Conservation (phyloP, 116 monocot genomes). For the Papilionanthe hybrid region DNA sequence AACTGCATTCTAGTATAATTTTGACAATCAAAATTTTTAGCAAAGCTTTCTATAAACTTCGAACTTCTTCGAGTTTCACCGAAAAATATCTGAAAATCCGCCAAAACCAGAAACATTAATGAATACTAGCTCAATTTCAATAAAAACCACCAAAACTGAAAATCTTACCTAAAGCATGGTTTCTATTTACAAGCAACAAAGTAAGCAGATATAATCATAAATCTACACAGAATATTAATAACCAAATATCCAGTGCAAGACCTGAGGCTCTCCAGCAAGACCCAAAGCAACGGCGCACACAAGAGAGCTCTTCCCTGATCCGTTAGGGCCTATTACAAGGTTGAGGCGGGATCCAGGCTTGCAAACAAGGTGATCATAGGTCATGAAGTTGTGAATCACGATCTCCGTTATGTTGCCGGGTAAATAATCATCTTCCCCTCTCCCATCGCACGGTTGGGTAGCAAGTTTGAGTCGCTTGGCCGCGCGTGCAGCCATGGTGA, state of each 20-base stretch:
- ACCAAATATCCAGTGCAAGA: slow-evolving; percentile 9
- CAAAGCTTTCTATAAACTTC: too few relatives aligned
- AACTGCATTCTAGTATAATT: too few relatives aligned
- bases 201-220: too few relatives aligned
- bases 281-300: slow-evolving; percentile 96
- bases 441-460: background rate
- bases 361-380: slow-evolving; percentile 85
- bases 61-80: too few relatives aligned
- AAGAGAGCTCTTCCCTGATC: slow-evolving; percentile 97
- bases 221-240: too few relatives aligned
- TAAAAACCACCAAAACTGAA: too few relatives aligned
- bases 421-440: slow-evolving; percentile 72
- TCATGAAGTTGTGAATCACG: slow-evolving; percentile 97
- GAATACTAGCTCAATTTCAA: too few relatives aligned
- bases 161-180: too few relatives aligned
- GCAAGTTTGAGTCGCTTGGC: slow-evolving; percentile 41
- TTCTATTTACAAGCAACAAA: too few relatives aligned
- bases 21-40: too few relatives aligned
- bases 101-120: too few relatives aligned
- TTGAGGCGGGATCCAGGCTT: slow-evolving; percentile 90
- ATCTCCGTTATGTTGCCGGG: slow-evolving; percentile 95
- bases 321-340: slow-evolving; percentile 92
- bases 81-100: too few relatives aligned
- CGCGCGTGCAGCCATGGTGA: slow-evolving; percentile 28
- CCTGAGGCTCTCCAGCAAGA: slow-evolving; percentile 87